Percentiles rank a stretch among this genome's conserved stretches.
Conservation (phyloP, 306 rosid species). For the Oxytropis ochrocephala region DNA sequence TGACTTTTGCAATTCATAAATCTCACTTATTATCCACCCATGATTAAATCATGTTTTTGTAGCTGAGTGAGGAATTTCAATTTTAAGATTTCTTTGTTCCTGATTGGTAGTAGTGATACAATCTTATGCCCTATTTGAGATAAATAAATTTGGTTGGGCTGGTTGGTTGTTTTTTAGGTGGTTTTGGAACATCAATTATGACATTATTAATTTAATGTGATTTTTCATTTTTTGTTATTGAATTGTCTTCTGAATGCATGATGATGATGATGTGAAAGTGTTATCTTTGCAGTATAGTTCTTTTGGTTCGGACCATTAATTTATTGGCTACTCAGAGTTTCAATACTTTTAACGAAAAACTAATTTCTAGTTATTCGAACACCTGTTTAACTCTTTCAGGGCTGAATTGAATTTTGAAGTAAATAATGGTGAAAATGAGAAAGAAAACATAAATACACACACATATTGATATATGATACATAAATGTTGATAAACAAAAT, state of each 20-base stretch:
- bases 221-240: neutral
- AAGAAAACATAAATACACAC: too few species aligned
- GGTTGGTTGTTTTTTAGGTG: constrained; percentile 11
- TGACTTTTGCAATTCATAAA: constrained; percentile 33
- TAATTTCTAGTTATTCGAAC: too few species aligned
- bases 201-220: neutral
- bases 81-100: constrained; percentile 26
- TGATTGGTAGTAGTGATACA: constrained; percentile 16
- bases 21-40: constrained; percentile 32
- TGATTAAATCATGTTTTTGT: constrained; percentile 39
- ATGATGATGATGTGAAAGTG: neutral
- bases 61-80: constrained; percentile 30
- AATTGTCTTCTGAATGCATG: neutral
- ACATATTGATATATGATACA: too few species aligned
- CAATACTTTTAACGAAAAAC: too few species aligned
- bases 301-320: too few species aligned
- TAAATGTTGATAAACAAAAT: too few species aligned
- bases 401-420: too few species aligned
- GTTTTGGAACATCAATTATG: neutral
- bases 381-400: too few species aligned
- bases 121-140: constrained; percentile 5
- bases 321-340: too few species aligned
- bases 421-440: too few species aligned
- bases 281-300: too few species aligned
- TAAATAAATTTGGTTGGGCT: neutral